Conservation (phyloP, 192 early-diverging fungal genomes). For the Linnemannia schmuckeri region DNA sequence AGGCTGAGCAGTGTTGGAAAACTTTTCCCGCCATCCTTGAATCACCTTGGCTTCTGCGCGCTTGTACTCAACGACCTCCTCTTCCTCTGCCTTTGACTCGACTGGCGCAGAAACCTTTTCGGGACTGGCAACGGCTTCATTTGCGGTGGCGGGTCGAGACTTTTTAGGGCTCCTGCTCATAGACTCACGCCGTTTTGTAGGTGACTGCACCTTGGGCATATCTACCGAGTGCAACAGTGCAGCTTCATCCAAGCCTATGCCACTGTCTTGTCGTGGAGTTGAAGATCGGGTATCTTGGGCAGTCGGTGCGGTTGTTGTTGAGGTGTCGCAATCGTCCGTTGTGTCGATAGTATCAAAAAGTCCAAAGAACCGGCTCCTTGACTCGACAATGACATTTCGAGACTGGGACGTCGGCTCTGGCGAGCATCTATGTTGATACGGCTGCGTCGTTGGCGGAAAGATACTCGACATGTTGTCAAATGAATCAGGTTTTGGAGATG, state of each 20-base stretch:
- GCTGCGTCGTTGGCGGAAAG: background rate
- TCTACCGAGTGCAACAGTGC: background rate
- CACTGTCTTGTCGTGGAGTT: conserved; percentile 28
- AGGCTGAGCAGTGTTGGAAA: conserved; percentile 13
- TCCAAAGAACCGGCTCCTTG: conserved; percentile 51
- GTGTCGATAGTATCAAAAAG: background rate
- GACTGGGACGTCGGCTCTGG: background rate
- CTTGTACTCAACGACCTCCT: background rate
- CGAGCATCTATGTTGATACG: background rate
- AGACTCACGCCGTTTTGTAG: background rate
- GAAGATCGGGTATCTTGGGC: background rate
- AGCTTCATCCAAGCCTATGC: conserved; percentile 22
- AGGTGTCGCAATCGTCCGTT: background rate
- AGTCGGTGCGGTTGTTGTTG: background rate
- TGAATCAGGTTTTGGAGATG: background rate
- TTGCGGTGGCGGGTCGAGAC: background rate
- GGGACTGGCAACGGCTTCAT: background rate
- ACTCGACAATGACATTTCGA: conserved; percentile 10
- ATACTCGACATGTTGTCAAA: background rate
- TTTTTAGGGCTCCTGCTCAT: background rate
- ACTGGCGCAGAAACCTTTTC: background rate
- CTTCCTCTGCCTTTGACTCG: background rate
- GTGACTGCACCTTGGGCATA: background rate
- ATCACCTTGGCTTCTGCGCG: conserved; percentile 34
- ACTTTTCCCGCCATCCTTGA: conserved; percentile 49